Conservation (phyloP, 805 yeast species). For the Ogataea glucozyma region DNA sequence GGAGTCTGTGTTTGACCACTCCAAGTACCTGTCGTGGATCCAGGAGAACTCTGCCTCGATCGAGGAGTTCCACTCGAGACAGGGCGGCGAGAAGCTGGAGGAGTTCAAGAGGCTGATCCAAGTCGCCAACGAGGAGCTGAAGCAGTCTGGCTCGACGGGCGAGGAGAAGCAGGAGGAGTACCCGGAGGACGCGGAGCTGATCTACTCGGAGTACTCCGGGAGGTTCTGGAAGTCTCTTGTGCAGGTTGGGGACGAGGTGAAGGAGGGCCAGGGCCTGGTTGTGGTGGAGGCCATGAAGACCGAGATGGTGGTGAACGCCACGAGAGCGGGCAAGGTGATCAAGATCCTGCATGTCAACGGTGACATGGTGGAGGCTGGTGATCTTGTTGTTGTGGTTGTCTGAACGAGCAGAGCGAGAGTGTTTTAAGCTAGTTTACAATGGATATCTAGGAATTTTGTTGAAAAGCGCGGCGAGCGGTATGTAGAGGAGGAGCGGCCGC, state of each 20-base stretch:
- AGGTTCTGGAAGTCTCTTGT: conserved; percentile 94
- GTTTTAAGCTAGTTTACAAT: too few relatives aligned
- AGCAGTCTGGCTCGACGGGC: conserved; percentile 48
- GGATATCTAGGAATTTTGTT: not conserved
- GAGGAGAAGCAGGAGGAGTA: conserved; percentile 53
- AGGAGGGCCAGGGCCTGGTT: conserved; percentile 74
- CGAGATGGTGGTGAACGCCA: conserved; percentile 84
- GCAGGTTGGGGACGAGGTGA: conserved; percentile 72
- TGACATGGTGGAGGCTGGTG: conserved; percentile 97
- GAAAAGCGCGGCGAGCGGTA: conserved; percentile 16
- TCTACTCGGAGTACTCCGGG: conserved; percentile 95
- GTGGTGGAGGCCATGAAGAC: conserved; percentile 99
- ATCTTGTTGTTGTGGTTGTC: conserved; percentile 81
- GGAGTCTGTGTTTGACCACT: conserved; percentile 81
- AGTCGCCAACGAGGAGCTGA: conserved; percentile 74
- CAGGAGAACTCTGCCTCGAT: conserved; percentile 72
- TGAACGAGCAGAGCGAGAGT: too few relatives aligned
- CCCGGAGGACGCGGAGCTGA: conserved; percentile 77
- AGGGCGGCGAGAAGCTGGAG: conserved; percentile 78
- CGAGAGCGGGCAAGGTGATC: conserved; percentile 67
- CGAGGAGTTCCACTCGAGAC: conserved; percentile 61
- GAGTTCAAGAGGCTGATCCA: conserved; percentile 86
- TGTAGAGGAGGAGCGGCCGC: not conserved
- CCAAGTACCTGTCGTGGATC: conserved; percentile 76
- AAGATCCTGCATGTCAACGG: conserved; percentile 81